phyloP scores from a whole-genome alignment of 202 grass and related monocot species.

The Cymbopogon flexuosus region DNA sequence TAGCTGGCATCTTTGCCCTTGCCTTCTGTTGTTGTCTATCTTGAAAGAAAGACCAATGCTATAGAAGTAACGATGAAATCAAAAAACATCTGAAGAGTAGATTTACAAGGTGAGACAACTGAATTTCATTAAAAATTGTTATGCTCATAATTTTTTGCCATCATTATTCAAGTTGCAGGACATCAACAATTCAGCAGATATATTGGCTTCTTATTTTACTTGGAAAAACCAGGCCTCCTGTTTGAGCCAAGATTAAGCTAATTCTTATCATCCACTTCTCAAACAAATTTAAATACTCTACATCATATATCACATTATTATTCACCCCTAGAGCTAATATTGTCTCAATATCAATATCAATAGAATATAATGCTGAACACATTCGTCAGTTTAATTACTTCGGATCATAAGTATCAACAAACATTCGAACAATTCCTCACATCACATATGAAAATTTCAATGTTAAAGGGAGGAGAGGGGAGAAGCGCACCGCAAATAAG shows the following conservation, averaged over 20 bases:
- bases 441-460: conserved; percentile 34
- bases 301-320: not conserved
- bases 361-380: not conserved
- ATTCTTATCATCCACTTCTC: not conserved
- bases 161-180: not conserved
- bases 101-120: not conserved
- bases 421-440: conserved; percentile 16
- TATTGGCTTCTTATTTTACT: not conserved
- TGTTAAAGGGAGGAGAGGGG: conserved; percentile 26
- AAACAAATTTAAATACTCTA: not conserved
- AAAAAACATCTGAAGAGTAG: not conserved
- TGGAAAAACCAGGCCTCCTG: not conserved
- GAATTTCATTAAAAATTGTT: not conserved
- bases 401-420: conserved; percentile 19
- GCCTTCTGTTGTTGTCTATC: not conserved
- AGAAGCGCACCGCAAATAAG: conserved; percentile 2
- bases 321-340: not conserved
- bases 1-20: not conserved
- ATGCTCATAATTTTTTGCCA: not conserved
- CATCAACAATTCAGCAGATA: not conserved
- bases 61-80: not conserved
- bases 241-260: not conserved
- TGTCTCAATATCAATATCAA: not conserved
- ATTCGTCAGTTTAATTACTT: conserved; percentile 21
- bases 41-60: not conserved